Evolutionary conservation across 2,329 filamentous ascomycete species (phyloP).

Genomic region (Ampelomyces quisqualis): DNA sequence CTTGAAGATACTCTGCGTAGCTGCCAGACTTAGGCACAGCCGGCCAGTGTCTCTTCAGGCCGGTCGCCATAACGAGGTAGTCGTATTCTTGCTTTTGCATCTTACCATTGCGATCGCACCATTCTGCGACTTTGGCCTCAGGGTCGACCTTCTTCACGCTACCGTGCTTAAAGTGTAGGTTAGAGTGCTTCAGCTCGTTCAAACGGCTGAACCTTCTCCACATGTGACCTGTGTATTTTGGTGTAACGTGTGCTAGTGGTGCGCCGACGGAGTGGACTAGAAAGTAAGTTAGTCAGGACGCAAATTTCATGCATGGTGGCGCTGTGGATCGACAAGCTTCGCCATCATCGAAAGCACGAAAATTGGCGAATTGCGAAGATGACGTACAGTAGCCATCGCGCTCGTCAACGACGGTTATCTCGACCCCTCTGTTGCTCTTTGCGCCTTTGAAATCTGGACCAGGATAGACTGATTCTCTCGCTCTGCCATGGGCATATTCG

Average conservation of each 20-base stretch:
- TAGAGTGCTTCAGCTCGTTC: conserved; percentile 62
- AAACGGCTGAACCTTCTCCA: conserved; percentile 72
- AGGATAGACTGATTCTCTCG: conserved; percentile 49
- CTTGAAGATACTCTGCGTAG: conserved; percentile 63
- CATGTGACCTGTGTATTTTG: conserved; percentile 63
- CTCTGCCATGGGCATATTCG: conserved; percentile 61
- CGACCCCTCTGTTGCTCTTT: conserved; percentile 55
- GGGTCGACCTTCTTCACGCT: conserved; percentile 63
- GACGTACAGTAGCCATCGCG: conserved; percentile 77
- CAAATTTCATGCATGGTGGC: conserved; percentile 9
- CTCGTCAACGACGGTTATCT: conserved; percentile 75
- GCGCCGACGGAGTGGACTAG: conserved; percentile 74
- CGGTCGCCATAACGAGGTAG: conserved; percentile 72
- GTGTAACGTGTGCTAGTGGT: conserved; percentile 68
- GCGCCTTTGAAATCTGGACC: conserved; percentile 40
- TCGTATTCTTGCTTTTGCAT: conserved; percentile 60
- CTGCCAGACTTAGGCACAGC: conserved; percentile 68
- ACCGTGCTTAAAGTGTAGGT: conserved; percentile 66
- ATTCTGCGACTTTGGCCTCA: conserved; percentile 58
- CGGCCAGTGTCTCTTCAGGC: conserved; percentile 69
- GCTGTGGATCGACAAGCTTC: conserved; percentile 7
- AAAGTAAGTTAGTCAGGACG: conserved; percentile 20
- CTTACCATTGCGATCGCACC: conserved; percentile 54
- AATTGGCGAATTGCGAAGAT: conserved; percentile 21
- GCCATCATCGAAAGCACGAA: conserved; percentile 6